Evolutionary conservation across 805 yeast species (phyloP), one percentile per base, ranked within the genome.

Genomic region (Saccharomyces paradoxus): DNA sequence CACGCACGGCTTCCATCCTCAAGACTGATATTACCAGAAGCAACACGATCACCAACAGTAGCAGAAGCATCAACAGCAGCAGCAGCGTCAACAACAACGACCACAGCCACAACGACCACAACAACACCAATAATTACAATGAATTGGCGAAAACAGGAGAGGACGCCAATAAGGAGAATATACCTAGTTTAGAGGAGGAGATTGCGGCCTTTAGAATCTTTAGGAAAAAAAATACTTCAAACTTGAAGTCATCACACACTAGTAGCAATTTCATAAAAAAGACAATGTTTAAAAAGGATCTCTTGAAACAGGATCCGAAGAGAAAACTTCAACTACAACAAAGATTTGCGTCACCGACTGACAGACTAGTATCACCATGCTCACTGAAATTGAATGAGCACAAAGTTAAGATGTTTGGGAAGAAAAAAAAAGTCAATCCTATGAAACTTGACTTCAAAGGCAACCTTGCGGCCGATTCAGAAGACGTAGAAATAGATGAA

Each of bases 321-420:
- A 30, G 31, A 31, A 51, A 52, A 32, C 32, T 47, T 4, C 41
- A 53, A 6, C 31, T 51, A 37, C 61, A 58, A 59, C 51, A 62
- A 55, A 64, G 64, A 46, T 65, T 70, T 56, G 71, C 80, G 7
- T 80, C 84, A 12, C 85, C 85, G 44, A 81, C 86, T 1, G 86
- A 81, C 60, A 77, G 72, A 52, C 56, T 81, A 58, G 65, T 81
- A 66, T 80, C 84, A 3, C 86, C 86, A 31, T 79, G 84, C 63
- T 74, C 84, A 1, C 77, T 79, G 58, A 81, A 79, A 64, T 66
- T 82, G 56, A 78, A 66, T 56, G 77, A 77, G 41, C 83, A 80
- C 59, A 78, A 75, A 65, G 57, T 67, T 8, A 66, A 61, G 58
- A 53, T 66, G 48, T 58, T 63, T 53, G 44, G 44, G 4, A 37